Percentiles rank a stretch among this genome's conserved stretches.
These are phyloP conservation scores for Hymenoscyphus repandus DNA, from an alignment of 2,329 filamentous ascomycete species.

Conservation along the genomic window DNA sequence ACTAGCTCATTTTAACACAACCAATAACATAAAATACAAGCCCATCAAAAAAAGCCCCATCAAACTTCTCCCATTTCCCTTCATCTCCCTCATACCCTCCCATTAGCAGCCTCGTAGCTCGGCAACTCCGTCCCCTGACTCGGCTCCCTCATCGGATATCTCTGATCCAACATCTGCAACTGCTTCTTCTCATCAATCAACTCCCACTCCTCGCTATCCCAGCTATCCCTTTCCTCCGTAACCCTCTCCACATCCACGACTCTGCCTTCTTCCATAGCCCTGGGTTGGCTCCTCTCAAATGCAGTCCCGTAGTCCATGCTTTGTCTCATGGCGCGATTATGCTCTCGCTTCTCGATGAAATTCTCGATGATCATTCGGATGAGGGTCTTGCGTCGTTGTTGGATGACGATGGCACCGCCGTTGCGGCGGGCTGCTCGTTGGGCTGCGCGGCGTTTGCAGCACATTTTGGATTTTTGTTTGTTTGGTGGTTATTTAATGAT, in stretches of 20 bases:
- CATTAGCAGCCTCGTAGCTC: neutral
- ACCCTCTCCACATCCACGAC: neutral
- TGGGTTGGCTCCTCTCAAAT: no score
- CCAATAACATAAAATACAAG: neutral
- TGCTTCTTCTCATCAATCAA: conserved; percentile 3
- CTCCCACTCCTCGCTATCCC: neutral
- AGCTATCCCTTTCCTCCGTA: neutral
- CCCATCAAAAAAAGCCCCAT: neutral
- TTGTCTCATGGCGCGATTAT: neutral
- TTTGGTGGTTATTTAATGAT: no score
- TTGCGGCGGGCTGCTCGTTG: no score
- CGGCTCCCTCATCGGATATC: neutral
- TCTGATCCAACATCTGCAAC: neutral
- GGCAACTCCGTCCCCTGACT: neutral
- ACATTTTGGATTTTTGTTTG: conserved; percentile 1
- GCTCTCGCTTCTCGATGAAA: neutral
- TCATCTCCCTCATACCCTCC: neutral
- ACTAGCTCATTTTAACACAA: neutral
- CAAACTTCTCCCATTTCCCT: neutral
- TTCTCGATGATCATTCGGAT: conserved; percentile 5
- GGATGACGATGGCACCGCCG: neutral
- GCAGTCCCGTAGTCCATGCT: neutral
- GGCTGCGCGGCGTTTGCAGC: neutral
- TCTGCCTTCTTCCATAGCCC: neutral
- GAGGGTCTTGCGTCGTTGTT: conserved; percentile 4